phyloP scores from a whole-genome alignment of 306 rosid genomes.

The Phaseolus lunatus region DNA sequence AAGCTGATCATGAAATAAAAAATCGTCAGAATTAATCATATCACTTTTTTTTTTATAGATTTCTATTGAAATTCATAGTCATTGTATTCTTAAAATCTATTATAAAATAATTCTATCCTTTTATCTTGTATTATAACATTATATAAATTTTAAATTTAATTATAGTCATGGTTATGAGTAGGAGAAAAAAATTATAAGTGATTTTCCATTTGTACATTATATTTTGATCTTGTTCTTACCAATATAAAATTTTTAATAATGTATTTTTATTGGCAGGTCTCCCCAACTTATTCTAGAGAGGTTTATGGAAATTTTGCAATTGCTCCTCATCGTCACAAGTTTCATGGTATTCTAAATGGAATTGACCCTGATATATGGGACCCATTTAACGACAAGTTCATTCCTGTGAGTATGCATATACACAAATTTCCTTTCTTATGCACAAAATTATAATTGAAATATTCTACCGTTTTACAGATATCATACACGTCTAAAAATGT shows the following conservation, averaged over 20 bases:
- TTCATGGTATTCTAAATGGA: slow-evolving; percentile 86
- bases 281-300: slow-evolving; percentile 72
- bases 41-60: too few relatives aligned
- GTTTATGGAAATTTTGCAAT: slow-evolving; percentile 61
- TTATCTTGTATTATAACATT: not conserved
- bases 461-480: slow-evolving; percentile 54
- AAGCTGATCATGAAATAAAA: not conserved
- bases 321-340: slow-evolving; percentile 78
- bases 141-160: not conserved
- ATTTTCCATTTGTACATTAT: slow-evolving; percentile 4
- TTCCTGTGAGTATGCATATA: slow-evolving; percentile 68
- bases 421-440: not conserved
- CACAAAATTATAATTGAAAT: slow-evolving; percentile 25
- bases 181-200: slow-evolving; percentile 26
- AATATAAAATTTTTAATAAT: slow-evolving; percentile 3
- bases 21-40: too few relatives aligned
- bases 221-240: not conserved
- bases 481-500: slow-evolving; percentile 75
- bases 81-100: slow-evolving; percentile 25
- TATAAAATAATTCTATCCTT: not conserved
- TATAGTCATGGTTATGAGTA: slow-evolving; percentile 4
- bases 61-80: too few relatives aligned
- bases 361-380: slow-evolving; percentile 92
- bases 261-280: slow-evolving; percentile 61
- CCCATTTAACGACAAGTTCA: slow-evolving; percentile 68